Evolutionary conservation across 257 asterid species (phyloP), one percentile per base, ranked within the genome.

Genomic region (Solanum chaucha): DNA sequence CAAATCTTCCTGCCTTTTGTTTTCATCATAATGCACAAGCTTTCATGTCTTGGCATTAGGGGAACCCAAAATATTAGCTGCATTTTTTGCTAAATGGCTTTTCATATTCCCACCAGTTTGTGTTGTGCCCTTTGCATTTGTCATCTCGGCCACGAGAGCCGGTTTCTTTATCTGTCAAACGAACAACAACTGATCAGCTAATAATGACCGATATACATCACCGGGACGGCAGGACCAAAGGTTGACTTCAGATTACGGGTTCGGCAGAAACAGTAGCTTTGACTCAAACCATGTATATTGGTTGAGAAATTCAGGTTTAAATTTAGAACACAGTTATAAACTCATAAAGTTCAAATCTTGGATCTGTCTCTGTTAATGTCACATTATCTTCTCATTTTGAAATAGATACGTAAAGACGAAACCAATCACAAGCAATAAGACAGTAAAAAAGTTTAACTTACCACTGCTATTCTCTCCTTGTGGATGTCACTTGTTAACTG

Each of bases 401-500:
- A 72, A 72, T 9, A 19, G 46, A 72, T 1, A 75, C 5, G 10
- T 36, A 36, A 73, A 36, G 51, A 36, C 35, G 8, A 35, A 41
- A 44, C 40, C 24, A 78, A 41, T 77, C 64, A 77, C 59, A 68
- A 64, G 22, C 26, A 26, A 71, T 28, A 78, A 41, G 84, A 40
- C 17, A 74, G 84, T 34, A 85, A 84, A 85, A 15, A 68, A 68
- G 1, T 74, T 74, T 83, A 74, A 88, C 94, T 87, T 92, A 96
- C 98, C 84, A 90, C 96, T 28, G 98, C 95, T 86, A 97, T 93
- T 84, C 99, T 90, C 92, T 97, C 99, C 87, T 91, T 91, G 89
- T 97, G 99, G 75, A 94, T 86, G 87, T 97, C 98, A 90, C 90
- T 93, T 58, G 91, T 90, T 81, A 85, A 61, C 99, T 95, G 95